Conservation (phyloP, 306 rosid species). For the Alnus rubra region DNA sequence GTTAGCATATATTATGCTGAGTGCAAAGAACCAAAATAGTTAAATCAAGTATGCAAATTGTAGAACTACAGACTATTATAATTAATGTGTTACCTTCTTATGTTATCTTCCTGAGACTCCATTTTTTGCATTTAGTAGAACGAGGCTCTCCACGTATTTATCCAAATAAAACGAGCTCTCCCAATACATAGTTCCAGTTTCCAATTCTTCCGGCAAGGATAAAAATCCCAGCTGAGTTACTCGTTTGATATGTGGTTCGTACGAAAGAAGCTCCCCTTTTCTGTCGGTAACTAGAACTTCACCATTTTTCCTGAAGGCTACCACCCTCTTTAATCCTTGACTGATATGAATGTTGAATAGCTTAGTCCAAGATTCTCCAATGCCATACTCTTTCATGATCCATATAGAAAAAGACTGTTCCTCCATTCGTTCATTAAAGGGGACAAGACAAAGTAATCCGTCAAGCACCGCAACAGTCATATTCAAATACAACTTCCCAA, state of each 20-base stretch:
- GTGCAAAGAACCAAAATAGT: too few species aligned
- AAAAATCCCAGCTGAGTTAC: not conserved
- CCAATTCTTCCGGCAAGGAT: too few species aligned
- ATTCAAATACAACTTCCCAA: not conserved
- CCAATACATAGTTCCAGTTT: too few species aligned
- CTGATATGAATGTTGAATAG: not conserved
- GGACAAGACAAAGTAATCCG: constrained; percentile 3
- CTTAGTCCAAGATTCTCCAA: constrained; percentile 25
- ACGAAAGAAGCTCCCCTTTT: constrained; percentile 16
- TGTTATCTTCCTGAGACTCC: not conserved
- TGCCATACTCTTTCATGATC: constrained; percentile 21
- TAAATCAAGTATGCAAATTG: too few species aligned
- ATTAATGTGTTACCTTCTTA: too few species aligned
- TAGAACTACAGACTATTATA: too few species aligned
- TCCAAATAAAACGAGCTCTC: not conserved
- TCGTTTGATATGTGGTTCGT: not conserved
- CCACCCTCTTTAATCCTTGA: not conserved
- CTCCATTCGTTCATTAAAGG: not conserved
- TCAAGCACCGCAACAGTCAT: not conserved
- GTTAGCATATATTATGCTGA: too few species aligned
- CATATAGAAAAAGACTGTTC: not conserved
- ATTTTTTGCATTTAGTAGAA: not conserved
- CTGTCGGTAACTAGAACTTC: constrained; percentile 1
- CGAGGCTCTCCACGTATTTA: not conserved
- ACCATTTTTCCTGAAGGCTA: constrained; percentile 5